phyloP scores from a whole-genome alignment of 2,329 filamentous ascomycete species.

The Aureobasidium sp. region DNA sequence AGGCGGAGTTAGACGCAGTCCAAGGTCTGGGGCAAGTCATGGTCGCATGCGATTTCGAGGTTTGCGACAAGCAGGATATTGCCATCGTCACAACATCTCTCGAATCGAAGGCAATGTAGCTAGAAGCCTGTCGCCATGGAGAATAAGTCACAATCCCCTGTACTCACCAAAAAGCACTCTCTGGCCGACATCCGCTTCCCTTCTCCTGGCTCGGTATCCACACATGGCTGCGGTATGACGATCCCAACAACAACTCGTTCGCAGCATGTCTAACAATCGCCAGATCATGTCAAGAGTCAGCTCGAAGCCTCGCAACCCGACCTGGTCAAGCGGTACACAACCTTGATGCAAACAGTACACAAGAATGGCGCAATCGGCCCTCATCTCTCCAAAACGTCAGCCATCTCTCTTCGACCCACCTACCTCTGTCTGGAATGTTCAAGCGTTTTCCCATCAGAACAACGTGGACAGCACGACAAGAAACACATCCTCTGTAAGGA shows the following conservation, averaged over 20 bases:
- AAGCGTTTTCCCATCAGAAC: constrained; percentile 58
- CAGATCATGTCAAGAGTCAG: constrained; percentile 67
- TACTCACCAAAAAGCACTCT: constrained; percentile 32
- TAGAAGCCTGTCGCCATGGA: background rate
- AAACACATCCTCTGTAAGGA: constrained; percentile 64
- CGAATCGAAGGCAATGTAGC: constrained; percentile 2
- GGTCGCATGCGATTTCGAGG: background rate
- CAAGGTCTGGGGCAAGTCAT: background rate
- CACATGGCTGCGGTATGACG: constrained; percentile 38
- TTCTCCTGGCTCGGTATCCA: constrained; percentile 6
- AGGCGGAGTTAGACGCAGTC: background rate
- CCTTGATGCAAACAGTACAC: constrained; percentile 63
- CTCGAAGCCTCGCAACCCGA: constrained; percentile 61
- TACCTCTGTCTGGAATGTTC: constrained; percentile 70
- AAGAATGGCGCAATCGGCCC: constrained; percentile 62
- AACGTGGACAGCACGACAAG: constrained; percentile 62
- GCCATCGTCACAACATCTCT: background rate
- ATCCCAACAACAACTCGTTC: constrained; percentile 34
- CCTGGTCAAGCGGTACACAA: constrained; percentile 65
- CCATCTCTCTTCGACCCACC: constrained; percentile 26
- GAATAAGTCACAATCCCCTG: constrained; percentile 29
- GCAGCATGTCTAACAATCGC: constrained; percentile 53
- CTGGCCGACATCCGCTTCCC: constrained; percentile 18
- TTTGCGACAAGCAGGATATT: background rate
- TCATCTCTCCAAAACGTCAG: constrained; percentile 52